Evolutionary conservation across 768 basidiomycete species (phyloP).

Genomic region (Rhizopogon vesiculosus): DNA sequence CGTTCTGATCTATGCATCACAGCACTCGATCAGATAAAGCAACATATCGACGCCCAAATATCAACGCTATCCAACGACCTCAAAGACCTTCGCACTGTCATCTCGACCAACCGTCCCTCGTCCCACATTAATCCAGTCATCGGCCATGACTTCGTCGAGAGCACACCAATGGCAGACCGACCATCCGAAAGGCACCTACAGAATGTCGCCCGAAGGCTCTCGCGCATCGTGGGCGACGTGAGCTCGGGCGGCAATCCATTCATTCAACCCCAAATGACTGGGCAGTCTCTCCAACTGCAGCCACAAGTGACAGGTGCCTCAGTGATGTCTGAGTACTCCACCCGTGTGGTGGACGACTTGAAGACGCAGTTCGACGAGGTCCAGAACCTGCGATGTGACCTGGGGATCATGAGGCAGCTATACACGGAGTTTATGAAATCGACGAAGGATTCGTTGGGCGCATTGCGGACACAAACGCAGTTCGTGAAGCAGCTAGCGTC

Average conservation of each 20-base stretch:
- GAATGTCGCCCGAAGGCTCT: conserved; percentile 66
- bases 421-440: conserved; percentile 92
- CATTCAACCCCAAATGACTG: conserved; percentile 60
- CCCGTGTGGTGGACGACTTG: conserved; percentile 72
- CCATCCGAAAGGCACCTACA: conserved; percentile 76
- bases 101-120: conserved; percentile 55
- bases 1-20: conserved; percentile 8
- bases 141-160: conserved; percentile 55
- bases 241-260: conserved; percentile 30
- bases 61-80: conserved; percentile 80
- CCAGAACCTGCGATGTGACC: conserved; percentile 87
- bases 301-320: conserved; percentile 78
- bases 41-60: conserved; percentile 94
- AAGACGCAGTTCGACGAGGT: conserved; percentile 94
- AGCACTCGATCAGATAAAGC: conserved; percentile 99
- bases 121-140: conserved; percentile 41
- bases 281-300: conserved; percentile 51
- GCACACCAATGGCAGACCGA: conserved; percentile 58
- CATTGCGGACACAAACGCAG: conserved; percentile 79
- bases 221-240: conserved; percentile 54
- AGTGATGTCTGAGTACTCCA: conserved; percentile 65
- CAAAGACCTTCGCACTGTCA: conserved; percentile 75
- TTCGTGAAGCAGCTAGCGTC: conserved; percentile 84
- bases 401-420: conserved; percentile 90
- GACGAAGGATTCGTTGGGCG: conserved; percentile 80